These are phyloP conservation scores for Backusella tuberculispora DNA, from an alignment of 192 early-diverging fungal genomes.

Conservation along the genomic window DNA sequence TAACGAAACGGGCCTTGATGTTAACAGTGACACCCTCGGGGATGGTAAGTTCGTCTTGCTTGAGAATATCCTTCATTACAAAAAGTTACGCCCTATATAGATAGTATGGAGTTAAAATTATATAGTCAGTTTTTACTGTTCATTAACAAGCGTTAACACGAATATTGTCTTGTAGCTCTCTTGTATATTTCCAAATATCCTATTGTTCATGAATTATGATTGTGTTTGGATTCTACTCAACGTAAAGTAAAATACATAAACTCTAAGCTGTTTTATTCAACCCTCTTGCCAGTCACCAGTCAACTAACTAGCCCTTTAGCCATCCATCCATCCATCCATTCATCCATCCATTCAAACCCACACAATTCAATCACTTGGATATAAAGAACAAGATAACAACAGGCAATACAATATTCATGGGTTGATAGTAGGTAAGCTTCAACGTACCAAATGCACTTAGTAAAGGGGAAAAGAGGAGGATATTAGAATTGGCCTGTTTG, in stretches of 20 bases:
- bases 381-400: background rate
- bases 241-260: background rate
- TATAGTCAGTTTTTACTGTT: background rate
- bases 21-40: conserved; percentile 85
- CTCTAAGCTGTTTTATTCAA: background rate
- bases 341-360: conserved; percentile 26
- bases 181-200: too few species aligned
- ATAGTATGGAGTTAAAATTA: background rate
- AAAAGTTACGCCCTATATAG: background rate
- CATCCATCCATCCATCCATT: conserved; percentile 26
- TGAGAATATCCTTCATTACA: conserved; percentile 85
- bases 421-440: background rate
- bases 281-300: background rate
- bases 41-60: conserved; percentile 87
- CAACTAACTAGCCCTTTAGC: too few species aligned
- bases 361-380: too few species aligned
- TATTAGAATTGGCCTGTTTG: too few species aligned
- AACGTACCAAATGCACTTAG: conserved; percentile 24
- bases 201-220: too few species aligned
- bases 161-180: too few species aligned
- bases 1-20: conserved; percentile 87
- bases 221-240: too few species aligned
- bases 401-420: background rate
- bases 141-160: too few species aligned
- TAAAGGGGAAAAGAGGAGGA: conserved; percentile 32